These are phyloP conservation scores for Noccaea bulbosa DNA, from an alignment of 345 rosid species.

Conservation along the genomic window DNA sequence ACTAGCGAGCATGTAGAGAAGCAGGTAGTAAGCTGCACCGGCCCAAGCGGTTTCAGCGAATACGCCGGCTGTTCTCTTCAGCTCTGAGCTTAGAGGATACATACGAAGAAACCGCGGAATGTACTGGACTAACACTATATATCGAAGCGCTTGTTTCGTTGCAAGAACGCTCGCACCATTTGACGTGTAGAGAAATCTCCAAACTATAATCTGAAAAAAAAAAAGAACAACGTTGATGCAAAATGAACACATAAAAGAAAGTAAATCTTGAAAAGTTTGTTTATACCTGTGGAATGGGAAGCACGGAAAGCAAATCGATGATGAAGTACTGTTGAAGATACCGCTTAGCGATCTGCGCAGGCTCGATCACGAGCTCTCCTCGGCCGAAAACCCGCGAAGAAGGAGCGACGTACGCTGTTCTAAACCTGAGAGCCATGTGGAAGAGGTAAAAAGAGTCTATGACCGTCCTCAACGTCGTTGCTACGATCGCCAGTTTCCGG, in stretches of 20 bases:
- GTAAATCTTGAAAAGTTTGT: neutral
- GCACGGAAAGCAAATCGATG: slow-evolving; percentile 80
- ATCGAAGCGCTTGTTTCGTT: slow-evolving; percentile 81
- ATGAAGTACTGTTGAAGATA: slow-evolving; percentile 76
- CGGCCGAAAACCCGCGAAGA: slow-evolving; percentile 97
- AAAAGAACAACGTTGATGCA: neutral
- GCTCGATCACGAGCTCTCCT: slow-evolving; percentile 93
- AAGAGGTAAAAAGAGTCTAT: slow-evolving; percentile 87
- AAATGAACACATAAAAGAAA: neutral
- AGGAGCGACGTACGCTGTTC: slow-evolving; percentile 96
- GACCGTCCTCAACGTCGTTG: slow-evolving; percentile 72
- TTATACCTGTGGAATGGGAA: slow-evolving; percentile 95
- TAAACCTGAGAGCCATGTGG: slow-evolving; percentile 89
- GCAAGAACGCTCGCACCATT: slow-evolving; percentile 74
- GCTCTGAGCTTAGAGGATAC: slow-evolving; percentile 73
- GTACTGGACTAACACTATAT: slow-evolving; percentile 73
- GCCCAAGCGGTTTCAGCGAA: slow-evolving; percentile 99
- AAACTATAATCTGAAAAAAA: slow-evolving; percentile 88
- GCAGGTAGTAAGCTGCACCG: slow-evolving; percentile 93
- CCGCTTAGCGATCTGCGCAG: slow-evolving; percentile 85
- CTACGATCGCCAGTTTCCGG: slow-evolving; percentile 67
- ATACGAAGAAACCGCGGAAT: slow-evolving; percentile 77
- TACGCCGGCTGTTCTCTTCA: slow-evolving; percentile 92
- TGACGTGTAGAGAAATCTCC: slow-evolving; percentile 76
- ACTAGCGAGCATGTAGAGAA: slow-evolving; percentile 95